Evolutionary conservation across 2,329 filamentous ascomycete species (phyloP).

Genomic region (Aspergillus candidus): DNA sequence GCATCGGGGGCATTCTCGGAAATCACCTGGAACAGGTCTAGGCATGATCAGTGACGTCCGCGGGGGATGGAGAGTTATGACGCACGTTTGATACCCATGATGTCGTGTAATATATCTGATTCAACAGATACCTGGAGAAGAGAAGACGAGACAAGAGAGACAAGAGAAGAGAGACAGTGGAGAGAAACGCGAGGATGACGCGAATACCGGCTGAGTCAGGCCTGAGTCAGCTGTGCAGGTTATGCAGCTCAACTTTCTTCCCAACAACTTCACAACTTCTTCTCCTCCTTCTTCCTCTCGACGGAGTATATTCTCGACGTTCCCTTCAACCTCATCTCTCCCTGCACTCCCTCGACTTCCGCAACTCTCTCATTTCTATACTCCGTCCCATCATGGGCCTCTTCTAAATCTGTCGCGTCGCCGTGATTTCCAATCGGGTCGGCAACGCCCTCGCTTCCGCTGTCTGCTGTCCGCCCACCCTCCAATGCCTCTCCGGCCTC

Average conservation of each 20-base stretch:
- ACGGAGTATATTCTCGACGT: too few relatives aligned
- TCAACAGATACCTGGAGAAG: background rate
- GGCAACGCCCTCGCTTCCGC: too few relatives aligned
- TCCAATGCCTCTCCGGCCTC: conserved; percentile 14
- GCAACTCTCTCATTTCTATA: conserved; percentile 3
- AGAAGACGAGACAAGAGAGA: too few relatives aligned
- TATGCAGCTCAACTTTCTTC: background rate
- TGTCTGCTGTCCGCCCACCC: too few relatives aligned
- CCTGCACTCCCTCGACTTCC: conserved; percentile 5
- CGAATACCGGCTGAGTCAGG: too few relatives aligned
- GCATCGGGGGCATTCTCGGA: conserved; percentile 92
- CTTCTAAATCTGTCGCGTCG: too few relatives aligned
- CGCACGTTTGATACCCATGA: conserved; percentile 50
- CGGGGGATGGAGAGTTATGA: conserved; percentile 15
- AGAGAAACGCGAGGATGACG: too few relatives aligned
- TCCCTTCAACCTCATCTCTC: background rate
- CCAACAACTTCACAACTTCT: conserved; percentile 1
- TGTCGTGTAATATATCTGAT: conserved; percentile 5
- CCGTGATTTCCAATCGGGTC: too few relatives aligned
- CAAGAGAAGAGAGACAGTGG: too few relatives aligned
- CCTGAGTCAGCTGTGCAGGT: too few relatives aligned
- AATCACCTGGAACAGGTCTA: conserved; percentile 71
- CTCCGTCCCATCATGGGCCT: too few relatives aligned
- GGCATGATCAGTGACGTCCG: conserved; percentile 12
- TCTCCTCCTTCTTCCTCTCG: background rate